phyloP scores from a whole-genome alignment of 2,329 filamentous ascomycete genomes.

The Diaporthe sp. region DNA sequence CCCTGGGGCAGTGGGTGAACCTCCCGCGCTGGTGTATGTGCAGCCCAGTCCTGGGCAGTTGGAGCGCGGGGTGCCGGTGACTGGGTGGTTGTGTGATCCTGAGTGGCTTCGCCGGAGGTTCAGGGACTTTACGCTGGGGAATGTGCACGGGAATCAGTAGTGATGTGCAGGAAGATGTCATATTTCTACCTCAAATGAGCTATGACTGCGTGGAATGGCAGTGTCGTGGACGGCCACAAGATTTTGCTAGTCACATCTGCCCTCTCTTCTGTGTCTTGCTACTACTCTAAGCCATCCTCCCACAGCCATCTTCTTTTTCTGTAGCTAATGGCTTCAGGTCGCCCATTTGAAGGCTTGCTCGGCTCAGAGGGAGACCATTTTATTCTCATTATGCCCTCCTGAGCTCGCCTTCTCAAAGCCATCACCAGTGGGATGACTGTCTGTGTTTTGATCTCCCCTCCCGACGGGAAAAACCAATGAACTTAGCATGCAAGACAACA shows the following conservation, averaged over 20 bases:
- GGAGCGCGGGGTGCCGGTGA: not conserved
- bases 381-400: not conserved
- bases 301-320: not conserved
- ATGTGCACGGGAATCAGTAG: not conserved
- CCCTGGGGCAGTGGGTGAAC: not conserved
- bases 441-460: too few species aligned
- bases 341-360: not conserved
- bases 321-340: not conserved
- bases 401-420: not conserved
- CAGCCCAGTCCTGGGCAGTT: not conserved
- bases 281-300: too few species aligned
- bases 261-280: not conserved
- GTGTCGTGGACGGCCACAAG: not conserved
- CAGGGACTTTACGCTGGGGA: not conserved
- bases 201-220: not conserved
- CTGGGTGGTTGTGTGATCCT: constrained; percentile 1
- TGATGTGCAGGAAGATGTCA: not conserved
- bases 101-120: not conserved
- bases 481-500: not conserved
- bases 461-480: not conserved
- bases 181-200: not conserved
- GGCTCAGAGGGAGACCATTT: not conserved
- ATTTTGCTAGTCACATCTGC: not conserved
- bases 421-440: not conserved
- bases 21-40: not conserved